Conservation (phyloP, 2,329 filamentous ascomycete genomes). For the Orbilia quercus region DNA sequence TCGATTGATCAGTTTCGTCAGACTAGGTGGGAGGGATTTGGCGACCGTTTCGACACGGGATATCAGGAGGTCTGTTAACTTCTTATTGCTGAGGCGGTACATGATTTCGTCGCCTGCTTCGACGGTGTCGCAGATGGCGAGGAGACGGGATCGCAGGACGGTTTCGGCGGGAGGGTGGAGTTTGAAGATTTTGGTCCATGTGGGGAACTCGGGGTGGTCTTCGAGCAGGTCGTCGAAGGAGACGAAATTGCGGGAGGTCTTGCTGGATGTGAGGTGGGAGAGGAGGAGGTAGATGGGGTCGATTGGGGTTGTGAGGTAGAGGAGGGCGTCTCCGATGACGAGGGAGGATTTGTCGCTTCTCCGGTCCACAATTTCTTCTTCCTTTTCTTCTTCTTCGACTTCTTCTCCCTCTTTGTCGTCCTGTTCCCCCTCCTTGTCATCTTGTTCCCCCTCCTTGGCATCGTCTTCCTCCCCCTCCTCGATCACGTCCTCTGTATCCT, state of each 20-base stretch:
- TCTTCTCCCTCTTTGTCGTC: slow-evolving; percentile 57
- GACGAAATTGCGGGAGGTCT: slow-evolving; percentile 63
- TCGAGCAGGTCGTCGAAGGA: slow-evolving; percentile 67
- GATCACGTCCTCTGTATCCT: not conserved
- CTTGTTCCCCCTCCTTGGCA: slow-evolving; percentile 23
- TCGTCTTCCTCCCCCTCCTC: not conserved
- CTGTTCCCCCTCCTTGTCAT: slow-evolving; percentile 22
- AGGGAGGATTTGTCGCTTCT: slow-evolving; percentile 64
- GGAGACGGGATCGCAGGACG: slow-evolving; percentile 74
- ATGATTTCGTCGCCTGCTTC: slow-evolving; percentile 85
- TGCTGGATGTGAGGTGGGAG: slow-evolving; percentile 72
- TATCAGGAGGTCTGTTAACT: slow-evolving; percentile 68
- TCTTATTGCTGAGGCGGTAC: slow-evolving; percentile 80
- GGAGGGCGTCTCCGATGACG: slow-evolving; percentile 74
- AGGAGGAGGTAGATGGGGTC: slow-evolving; percentile 87
- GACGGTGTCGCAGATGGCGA: slow-evolving; percentile 79
- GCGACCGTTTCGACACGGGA: slow-evolving; percentile 49
- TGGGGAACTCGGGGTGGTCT: slow-evolving; percentile 63
- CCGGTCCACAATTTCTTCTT: slow-evolving; percentile 39
- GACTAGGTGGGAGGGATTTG: slow-evolving; percentile 32
- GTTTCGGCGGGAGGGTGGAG: slow-evolving; percentile 63
- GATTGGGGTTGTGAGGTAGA: slow-evolving; percentile 85
- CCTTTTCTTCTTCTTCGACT: slow-evolving; percentile 36
- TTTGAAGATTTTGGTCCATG: slow-evolving; percentile 64
- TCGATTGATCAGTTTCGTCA: slow-evolving; percentile 30